A percentile compares a stretch with the other conserved stretches of the same genome.
Conservation (phyloP, 1,284 basidiomycete species). For the Cystobasidiaceae sp. region DNA sequence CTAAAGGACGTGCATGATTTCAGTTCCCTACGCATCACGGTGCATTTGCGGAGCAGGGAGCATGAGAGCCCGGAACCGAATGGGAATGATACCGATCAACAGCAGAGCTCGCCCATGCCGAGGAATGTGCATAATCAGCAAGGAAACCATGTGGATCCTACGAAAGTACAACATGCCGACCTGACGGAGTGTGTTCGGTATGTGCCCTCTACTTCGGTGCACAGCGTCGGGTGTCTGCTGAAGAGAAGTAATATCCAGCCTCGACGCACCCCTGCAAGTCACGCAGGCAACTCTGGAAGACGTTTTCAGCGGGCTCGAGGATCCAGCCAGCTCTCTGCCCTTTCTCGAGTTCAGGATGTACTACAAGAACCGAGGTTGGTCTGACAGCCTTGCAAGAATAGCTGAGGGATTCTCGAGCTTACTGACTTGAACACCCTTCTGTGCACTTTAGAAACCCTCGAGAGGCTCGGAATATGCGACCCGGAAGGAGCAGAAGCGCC, state of each 20-base stretch:
- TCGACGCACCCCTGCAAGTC: background rate
- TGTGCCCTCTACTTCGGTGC: no score
- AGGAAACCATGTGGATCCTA: no score
- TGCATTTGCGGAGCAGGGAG: constrained; percentile 13
- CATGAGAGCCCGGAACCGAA: background rate
- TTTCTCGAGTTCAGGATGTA: constrained; percentile 23
- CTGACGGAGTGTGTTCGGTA: no score
- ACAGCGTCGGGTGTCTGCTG: background rate
- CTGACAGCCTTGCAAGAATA: no score
- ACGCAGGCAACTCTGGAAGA: background rate
- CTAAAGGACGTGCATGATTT: constrained; percentile 8
- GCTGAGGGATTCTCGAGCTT: background rate
- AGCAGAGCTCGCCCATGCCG: background rate
- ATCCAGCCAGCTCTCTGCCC: constrained; percentile 1
- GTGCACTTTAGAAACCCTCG: background rate
- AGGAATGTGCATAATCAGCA: no score
- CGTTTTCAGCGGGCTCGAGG: constrained; percentile 8
- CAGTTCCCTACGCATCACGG: constrained; percentile 8
- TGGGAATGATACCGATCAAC: background rate
- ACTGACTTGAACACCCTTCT: background rate
- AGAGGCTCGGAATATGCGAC: background rate
- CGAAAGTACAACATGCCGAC: no score
- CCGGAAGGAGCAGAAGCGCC: background rate
- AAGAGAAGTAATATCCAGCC: background rate
- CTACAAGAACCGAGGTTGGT: constrained; percentile 13